Evolutionary conservation across 805 yeast species (phyloP), one percentile per base, ranked within the genome.

Genomic region (Metschnikowia lochheadii): DNA sequence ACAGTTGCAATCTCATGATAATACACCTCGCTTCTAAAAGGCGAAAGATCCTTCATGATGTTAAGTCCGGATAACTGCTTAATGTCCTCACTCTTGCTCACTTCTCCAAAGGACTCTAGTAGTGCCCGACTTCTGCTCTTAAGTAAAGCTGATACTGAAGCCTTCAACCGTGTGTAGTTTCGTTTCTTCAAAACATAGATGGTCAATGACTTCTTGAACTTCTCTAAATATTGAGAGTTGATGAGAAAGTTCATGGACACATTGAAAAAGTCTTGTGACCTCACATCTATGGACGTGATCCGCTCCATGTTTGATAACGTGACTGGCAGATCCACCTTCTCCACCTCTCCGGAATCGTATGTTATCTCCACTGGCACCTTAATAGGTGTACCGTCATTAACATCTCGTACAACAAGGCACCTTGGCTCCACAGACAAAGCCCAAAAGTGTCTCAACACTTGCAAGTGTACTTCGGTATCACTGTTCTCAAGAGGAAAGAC

Each of bases 371-470:
- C 81, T 37, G 68, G 78, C 34, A 66, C 73, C 55, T 78, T 75
- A 14, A 81, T 72, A 0, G 89, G 84, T 37, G 70, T 75, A 4
- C 75, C 79, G 0, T 85, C 77, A 18, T 78, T 79, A 7, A 85
- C 82, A 62, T 90, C 89, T 50, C 94, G 75, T 1, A 85, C 77
- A 4, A 87, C 78, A n/a, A 94, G 68, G 63, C 97, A 89, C 51
- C 97, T 72, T 2, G 85, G 85, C 56, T 85, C 90, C 4, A 86
- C 85, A 0, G 95, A 80, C 53, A 94, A 68, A 0, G 90, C 85
- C 97, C 98, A 94, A 56, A 94, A 85, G 64, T 90, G 95, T 39
- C 96, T 75, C 35, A 90, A 69, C 1, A 95, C 96, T 64, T 89
- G 96, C 48, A 92, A 64, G 62, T 87, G 89, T 18, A 85, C 81